phyloP scores from a whole-genome alignment of 163 green algal genomes.

The Scenedesmus sp. region DNA sequence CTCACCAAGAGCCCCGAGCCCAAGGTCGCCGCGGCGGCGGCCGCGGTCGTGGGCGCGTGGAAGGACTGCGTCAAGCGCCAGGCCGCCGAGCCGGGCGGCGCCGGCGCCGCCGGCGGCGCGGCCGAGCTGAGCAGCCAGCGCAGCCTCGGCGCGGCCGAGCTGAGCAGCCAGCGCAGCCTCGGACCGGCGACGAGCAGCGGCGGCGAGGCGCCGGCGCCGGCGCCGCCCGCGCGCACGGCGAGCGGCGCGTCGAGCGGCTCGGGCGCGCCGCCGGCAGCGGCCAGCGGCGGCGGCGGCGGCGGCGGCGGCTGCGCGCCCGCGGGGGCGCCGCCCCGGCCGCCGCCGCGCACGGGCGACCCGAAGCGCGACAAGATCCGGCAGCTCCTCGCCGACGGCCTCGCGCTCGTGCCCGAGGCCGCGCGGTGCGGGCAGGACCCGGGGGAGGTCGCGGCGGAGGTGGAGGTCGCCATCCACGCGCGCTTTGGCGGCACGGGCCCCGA shows the following conservation, averaged over 20 bases:
- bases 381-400: constrained; percentile 69
- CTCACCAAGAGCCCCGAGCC: constrained; percentile 72
- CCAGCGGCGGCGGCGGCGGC: too few relatives aligned
- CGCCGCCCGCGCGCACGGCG: constrained; percentile 15
- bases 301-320: too few relatives aligned
- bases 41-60: constrained; percentile 74
- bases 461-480: constrained; percentile 11
- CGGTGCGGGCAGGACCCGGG: constrained; percentile 20
- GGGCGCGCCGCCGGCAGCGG: too few relatives aligned
- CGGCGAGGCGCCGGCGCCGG: not conserved
- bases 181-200: not conserved
- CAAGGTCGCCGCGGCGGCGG: constrained; percentile 63
- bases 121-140: constrained; percentile 25
- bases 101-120: not conserved
- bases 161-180: not conserved
- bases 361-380: constrained; percentile 76
- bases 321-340: not conserved
- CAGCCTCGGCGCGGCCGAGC: constrained; percentile 16
- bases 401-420: constrained; percentile 3
- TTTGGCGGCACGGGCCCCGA: constrained; percentile 32
- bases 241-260: not conserved
- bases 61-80: constrained; percentile 74
- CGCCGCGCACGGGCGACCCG: constrained; percentile 45
- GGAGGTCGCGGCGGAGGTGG: constrained; percentile 31
- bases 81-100: constrained; percentile 26